Evolutionary conservation across 257 asterid genomes (phyloP), one percentile per base, ranked within the genome.

Genomic region (Petrea volubilis): DNA sequence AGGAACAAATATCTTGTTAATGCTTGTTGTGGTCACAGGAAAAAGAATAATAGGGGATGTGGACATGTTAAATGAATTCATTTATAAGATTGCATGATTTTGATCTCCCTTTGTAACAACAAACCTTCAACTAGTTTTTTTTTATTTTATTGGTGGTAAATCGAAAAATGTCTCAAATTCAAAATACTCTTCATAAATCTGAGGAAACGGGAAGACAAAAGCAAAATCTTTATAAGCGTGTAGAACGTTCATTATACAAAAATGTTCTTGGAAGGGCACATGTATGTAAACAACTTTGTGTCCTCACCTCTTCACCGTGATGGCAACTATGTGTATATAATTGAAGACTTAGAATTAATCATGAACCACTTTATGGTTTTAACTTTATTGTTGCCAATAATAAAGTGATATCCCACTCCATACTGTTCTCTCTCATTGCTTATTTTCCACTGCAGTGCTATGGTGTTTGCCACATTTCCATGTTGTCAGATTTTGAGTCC

Each of bases 401-500:
- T 81, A 74, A 70, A 73, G 51, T 34, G n/a, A 62, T 23, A 49
- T 59, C 69, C 67, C 77, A 31, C 62, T 29, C 40, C 52, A 33
- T 21, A 64, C 33, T 49, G 46, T 33, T 67, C 64, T 57, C 64
- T 65, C 63, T 56, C 63, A 23, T 65, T 51, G n/a, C 47, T 31
- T 31, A 1, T 38, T 51, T 53, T 68, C 51, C 77, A 27, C 36
- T 66, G 55, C 57, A 56, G 59, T 52, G 75, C 77, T 17, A 64
- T 63, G 77, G 73, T 72, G 83, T 38, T 52, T 50, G 46, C 78
- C 68, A 68, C 75, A 82, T 78, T 78, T 74, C 70, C 73, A 64
- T 55, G 15, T 25, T 77, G 80, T 68, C 81, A 81, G 79, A 60
- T 46, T 69, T 57, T 72, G 79, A 81, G 83, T 75, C 86, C 83